Percentiles rank a stretch among this genome's conserved stretches.
Conservation (phyloP, 2,329 filamentous ascomycete species). For the Arachnomyces sp. region DNA sequence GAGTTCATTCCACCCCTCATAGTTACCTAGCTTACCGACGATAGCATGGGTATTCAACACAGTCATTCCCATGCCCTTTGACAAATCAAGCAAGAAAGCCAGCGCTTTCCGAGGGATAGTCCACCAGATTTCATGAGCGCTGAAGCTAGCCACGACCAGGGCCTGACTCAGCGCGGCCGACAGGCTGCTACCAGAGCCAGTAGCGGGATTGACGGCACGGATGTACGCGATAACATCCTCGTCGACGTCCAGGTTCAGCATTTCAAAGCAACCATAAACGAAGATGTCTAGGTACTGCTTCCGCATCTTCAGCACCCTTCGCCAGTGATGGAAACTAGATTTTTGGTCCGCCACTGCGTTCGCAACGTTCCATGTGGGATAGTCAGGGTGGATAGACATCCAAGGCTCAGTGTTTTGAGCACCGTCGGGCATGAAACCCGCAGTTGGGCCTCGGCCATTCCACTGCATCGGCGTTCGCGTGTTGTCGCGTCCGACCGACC, state of each 20-base stretch:
- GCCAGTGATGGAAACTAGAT: slow-evolving; percentile 57
- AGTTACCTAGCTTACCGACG: no score
- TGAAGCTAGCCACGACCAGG: slow-evolving; percentile 25
- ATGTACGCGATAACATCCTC: slow-evolving; percentile 51
- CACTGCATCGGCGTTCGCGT: slow-evolving; percentile 67
- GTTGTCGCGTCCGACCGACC: slow-evolving; percentile 51
- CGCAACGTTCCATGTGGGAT: slow-evolving; percentile 55
- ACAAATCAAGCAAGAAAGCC: no score
- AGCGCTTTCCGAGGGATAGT: no score
- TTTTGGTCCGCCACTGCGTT: slow-evolving; percentile 29
- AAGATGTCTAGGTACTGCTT: slow-evolving; percentile 57
- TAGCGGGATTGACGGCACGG: slow-evolving; percentile 28
- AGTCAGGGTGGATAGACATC: slow-evolving; percentile 63
- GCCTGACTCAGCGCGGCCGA: no score
- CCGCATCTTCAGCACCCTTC: slow-evolving; percentile 50
- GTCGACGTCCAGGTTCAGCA: slow-evolving; percentile 47
- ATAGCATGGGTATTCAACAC: no score
- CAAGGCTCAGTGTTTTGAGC: slow-evolving; percentile 47
- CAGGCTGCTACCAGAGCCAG: no score
- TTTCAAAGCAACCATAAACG: slow-evolving; percentile 58
- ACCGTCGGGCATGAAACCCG: slow-evolving; percentile 62
- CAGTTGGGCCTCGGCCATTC: slow-evolving; percentile 48
- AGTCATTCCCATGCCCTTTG: no score
- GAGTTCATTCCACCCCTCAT: no score
- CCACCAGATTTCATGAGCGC: slow-evolving; percentile 16